These are phyloP conservation scores for Sequoia sempervirens DNA, from an alignment of 75 land plant species.

Conservation along the genomic window DNA sequence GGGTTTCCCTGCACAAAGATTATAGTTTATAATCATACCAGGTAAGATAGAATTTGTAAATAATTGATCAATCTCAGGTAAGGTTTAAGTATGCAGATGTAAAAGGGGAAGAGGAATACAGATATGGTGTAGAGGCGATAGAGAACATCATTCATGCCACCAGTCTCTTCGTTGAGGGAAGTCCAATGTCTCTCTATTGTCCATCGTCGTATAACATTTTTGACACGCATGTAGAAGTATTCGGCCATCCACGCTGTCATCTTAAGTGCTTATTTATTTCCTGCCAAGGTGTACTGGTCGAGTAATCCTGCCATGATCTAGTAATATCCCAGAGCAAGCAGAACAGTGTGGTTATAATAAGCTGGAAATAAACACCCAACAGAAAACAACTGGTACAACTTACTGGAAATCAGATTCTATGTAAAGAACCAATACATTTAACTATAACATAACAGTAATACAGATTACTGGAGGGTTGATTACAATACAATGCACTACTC, in stretches of 20 bases:
- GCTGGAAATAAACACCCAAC: too few species aligned
- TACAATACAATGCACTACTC: too few species aligned
- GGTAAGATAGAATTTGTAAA: not conserved
- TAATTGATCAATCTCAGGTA: not conserved
- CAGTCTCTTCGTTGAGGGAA: too few species aligned
- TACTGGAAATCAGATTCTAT: too few species aligned
- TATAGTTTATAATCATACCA: not conserved
- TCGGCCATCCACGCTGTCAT: slow-evolving; percentile 83
- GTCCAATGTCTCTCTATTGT: slow-evolving; percentile 73
- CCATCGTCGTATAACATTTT: slow-evolving; percentile 52
- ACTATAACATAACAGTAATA: too few species aligned
- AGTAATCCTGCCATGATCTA: slow-evolving; percentile 85
- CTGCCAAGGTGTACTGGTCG: too few species aligned
- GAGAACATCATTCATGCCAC: too few species aligned
- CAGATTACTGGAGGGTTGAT: too few species aligned
- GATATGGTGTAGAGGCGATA: too few species aligned
- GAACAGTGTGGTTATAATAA: too few species aligned
- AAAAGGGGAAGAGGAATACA: slow-evolving; percentile 19
- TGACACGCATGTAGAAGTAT: slow-evolving; percentile 74
- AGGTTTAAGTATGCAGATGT: not conserved
- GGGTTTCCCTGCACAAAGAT: slow-evolving; percentile 45
- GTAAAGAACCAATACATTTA: too few species aligned
- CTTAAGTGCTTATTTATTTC: slow-evolving; percentile 42
- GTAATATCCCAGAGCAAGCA: not conserved
- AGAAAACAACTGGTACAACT: too few species aligned